Evolutionary conservation across 1,139 yeast genomes (phyloP), one percentile per base, ranked within the genome.

Genomic region (Nadsonia starkeyi-henricii): DNA sequence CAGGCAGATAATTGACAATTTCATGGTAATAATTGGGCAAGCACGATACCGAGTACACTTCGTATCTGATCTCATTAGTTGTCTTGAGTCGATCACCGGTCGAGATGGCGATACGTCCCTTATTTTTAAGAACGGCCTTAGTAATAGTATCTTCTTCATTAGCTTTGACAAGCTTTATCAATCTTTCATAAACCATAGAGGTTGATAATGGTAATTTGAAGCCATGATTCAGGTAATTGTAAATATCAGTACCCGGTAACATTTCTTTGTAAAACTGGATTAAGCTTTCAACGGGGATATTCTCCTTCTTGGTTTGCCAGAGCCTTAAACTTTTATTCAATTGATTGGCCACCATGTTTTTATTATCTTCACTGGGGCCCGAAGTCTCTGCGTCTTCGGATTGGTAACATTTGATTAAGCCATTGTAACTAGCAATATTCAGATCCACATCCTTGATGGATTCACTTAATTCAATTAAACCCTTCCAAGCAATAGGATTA

Each of bases 401-500:
- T 30, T 58, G 58, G 39, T 54, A 56, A 20, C 62, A 52, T 41
- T 52, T 50, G 4, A 62, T 51, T 20, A 63, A 45, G 3, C 55
- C 13, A 72, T 50, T 1, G 68, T 62, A 1, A 63, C 54, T 23
- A 77, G 53, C 12, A 69, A 60, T 23, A 65, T 65, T 19, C 68
- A 61, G 50, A 69, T 70, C 20, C 69, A 65, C 2, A 68, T 67
- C 45, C 75, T 33, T 33, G 3, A 33, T 62, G 5, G 74, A 68
- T 1, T 65, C 64, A 58, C 83, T 80, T 55, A 81, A 75, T 15
- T 66, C 59, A 53, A 78, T 65, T 52, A 81, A 71, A 0, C 96
- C 97, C 60, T 85, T 86, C 95, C 94, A 88, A 0, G 91, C 94
- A 26, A 75, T 62, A 1, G 78, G 53, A 49, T 79, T 77, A 1